These are phyloP conservation scores for Naganishia vishniacii DNA, from an alignment of 768 basidiomycete species.

Conservation along the genomic window DNA sequence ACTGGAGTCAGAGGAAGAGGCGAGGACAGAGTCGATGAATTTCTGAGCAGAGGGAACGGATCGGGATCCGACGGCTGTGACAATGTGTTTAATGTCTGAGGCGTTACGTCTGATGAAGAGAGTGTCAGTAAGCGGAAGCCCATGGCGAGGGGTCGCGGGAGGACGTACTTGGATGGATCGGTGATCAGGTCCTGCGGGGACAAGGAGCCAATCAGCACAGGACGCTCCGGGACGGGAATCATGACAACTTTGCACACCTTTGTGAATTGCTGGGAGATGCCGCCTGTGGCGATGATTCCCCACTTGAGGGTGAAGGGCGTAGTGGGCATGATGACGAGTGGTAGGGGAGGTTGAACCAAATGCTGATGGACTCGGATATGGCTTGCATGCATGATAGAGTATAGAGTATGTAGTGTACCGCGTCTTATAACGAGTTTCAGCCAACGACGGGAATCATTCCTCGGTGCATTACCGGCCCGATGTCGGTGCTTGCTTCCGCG, in stretches of 20 bases:
- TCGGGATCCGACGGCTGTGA: slow-evolving; percentile 69
- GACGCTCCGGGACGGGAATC: too few relatives aligned
- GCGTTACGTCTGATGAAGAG: slow-evolving; percentile 48
- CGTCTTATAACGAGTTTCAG: too few relatives aligned
- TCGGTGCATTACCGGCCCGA: too few relatives aligned
- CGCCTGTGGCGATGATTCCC: slow-evolving; percentile 75
- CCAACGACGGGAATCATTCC: too few relatives aligned
- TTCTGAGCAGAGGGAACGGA: slow-evolving; percentile 61
- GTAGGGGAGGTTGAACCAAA: not conserved
- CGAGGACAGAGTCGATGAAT: slow-evolving; percentile 60
- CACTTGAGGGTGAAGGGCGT: slow-evolving; percentile 54
- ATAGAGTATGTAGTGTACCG: too few relatives aligned
- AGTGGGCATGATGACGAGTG: not conserved
- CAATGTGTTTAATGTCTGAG: slow-evolving; percentile 42
- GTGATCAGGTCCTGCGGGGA: slow-evolving; percentile 56
- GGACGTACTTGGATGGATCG: slow-evolving; percentile 46
- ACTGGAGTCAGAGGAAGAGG: slow-evolving; percentile 34
- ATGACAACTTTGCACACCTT: too few relatives aligned
- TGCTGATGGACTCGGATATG: too few relatives aligned
- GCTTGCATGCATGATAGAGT: too few relatives aligned
- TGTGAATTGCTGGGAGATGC: not conserved
- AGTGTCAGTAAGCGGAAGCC: slow-evolving; percentile 56
- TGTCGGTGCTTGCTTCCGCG: too few relatives aligned
- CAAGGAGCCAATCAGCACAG: not conserved
- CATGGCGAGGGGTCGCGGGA: not conserved